phyloP scores from a whole-genome alignment of 495 filamentous ascomycete species.

The Tuber indicum region DNA sequence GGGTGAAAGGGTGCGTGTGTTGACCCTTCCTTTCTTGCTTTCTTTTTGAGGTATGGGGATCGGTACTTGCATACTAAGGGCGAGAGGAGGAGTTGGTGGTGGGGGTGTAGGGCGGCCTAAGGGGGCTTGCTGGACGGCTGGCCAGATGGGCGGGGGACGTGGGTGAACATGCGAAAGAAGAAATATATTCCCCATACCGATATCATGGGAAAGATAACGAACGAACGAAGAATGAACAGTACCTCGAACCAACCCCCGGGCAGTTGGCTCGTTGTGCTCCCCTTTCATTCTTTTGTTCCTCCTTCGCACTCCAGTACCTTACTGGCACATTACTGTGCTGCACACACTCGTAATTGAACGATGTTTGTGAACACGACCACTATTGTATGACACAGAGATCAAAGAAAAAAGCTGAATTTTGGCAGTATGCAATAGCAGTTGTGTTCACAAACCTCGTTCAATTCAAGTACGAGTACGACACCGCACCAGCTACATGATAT shows the following conservation, averaged over 20 bases:
- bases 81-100: neutral
- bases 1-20: constrained; percentile 9
- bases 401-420: too few species aligned
- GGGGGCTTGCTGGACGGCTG: neutral
- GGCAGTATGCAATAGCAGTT: too few species aligned
- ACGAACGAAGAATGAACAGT: neutral
- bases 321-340: neutral
- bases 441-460: too few species aligned
- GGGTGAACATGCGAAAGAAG: neutral
- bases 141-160: neutral
- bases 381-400: too few species aligned
- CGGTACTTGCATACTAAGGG: neutral
- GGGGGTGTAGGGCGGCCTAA: constrained; percentile 1
- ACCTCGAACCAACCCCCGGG: neutral
- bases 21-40: constrained; percentile 5
- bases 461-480: neutral
- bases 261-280: neutral
- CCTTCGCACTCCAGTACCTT: neutral
- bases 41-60: neutral
- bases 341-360: too few species aligned
- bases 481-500: neutral
- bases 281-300: neutral
- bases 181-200: neutral
- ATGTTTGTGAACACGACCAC: too few species aligned
- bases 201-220: neutral